Base-by-base conservation (phyloP, 208 protist species). In the Wallacemonas sp. region DNA sequence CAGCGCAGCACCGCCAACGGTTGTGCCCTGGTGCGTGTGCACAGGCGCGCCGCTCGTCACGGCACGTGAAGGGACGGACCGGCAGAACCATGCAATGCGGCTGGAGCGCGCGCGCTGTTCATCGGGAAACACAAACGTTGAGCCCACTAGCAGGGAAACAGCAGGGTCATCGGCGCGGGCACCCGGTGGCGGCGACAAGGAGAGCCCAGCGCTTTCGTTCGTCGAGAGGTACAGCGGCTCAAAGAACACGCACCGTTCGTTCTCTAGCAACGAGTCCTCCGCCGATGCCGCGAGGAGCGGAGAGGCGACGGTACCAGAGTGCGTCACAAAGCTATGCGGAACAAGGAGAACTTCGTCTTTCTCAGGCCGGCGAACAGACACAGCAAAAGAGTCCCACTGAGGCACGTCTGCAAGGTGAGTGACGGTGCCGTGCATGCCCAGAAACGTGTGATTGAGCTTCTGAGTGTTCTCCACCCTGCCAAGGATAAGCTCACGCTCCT, bases 231-330 rank as follows among this genome's bases (percentile, higher is more conserved):
- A 48, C 39, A 89, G 37, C 37, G 76, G 62, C 60, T 91, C 72
- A 15, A 92, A 62, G 68, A 94, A 94, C 12, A 89, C 83, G 42
- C 85, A 91, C 15, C 88, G 63, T 38, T 94, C 88, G 66, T 94
- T 94, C 62, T 91, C 83, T 5, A 94, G 64, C 26, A 92, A 61
- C 37, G 68, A 58, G 26, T 75, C 61, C 3, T 66, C 74, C 44
- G 61, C 24, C 1, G 45, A 57, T 22, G 34, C 42, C 26, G 57
- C 48, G 15, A 36, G 57, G 26, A 22, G 60, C 4, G 30, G 38
- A 3, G 38, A 63, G 2, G 21, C 34, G 17, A 50, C 12, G 9
- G n/a, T 42, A 9, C 76, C 79, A 78, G 29, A 65, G 60, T 29
- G 21, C 48, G 22, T 83, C 55, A 85, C 30, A 22, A 53, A 45